phyloP scores from a whole-genome alignment of 805 yeast genomes.

The Sporopachydermia quercuum region DNA sequence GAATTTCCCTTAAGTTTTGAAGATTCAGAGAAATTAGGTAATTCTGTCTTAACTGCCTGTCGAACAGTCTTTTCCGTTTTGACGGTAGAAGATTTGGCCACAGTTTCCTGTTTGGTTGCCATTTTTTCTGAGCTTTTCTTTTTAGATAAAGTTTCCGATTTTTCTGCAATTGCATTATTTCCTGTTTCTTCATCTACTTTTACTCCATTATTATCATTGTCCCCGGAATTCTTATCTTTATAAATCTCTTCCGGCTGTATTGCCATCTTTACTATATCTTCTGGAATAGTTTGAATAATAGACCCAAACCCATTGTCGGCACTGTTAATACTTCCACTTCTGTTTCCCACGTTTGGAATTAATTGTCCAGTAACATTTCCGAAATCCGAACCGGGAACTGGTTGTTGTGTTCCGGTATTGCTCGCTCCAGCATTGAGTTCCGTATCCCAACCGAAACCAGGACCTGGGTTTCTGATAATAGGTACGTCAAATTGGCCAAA shows the following conservation, averaged over 20 bases:
- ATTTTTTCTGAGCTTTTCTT: neutral
- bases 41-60: neutral
- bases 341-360: too few relatives aligned
- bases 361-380: too few relatives aligned
- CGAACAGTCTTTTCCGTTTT: neutral
- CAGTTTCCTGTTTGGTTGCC: neutral
- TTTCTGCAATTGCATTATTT: neutral
- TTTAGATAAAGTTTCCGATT: neutral
- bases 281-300: too few relatives aligned
- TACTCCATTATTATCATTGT: neutral
- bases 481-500: too few relatives aligned
- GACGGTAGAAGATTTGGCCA: neutral
- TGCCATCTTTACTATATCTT: neutral
- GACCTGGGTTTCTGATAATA: too few relatives aligned
- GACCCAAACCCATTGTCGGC: too few relatives aligned
- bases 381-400: too few relatives aligned
- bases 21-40: too few relatives aligned
- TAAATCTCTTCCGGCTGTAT: neutral
- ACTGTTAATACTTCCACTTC: too few relatives aligned
- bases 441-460: too few relatives aligned
- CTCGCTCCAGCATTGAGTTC: too few relatives aligned
- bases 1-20: neutral
- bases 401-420: too few relatives aligned
- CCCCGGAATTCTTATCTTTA: neutral
- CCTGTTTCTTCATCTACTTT: neutral